These are phyloP conservation scores for Arachis stenosperma DNA, from an alignment of 306 rosid genomes.

Conservation along the genomic window DNA sequence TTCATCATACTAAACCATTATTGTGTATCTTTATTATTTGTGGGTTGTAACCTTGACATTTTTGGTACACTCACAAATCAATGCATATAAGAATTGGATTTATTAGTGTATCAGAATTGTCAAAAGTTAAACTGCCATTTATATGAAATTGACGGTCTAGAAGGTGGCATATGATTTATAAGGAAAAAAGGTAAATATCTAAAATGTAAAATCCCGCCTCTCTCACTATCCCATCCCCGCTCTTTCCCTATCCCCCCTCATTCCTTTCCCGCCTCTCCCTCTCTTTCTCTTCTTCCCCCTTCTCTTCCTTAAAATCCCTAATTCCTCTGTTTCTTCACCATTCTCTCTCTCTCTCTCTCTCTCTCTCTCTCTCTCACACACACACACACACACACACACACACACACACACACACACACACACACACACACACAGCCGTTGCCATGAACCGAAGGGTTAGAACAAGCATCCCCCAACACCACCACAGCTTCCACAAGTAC, in stretches of 20 bases:
- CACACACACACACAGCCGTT: neutral
- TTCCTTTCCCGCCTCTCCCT: slow-evolving; percentile 28
- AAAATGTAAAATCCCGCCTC: slow-evolving; percentile 45
- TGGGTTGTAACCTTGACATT: neutral
- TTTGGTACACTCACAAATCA: too few relatives aligned
- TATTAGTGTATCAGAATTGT: too few relatives aligned
- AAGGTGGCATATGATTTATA: neutral
- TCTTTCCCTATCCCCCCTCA: slow-evolving; percentile 13
- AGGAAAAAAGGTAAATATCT: neutral
- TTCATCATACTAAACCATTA: too few relatives aligned
- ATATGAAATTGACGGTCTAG: neutral
- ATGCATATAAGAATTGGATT: too few relatives aligned
- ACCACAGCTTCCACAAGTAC: neutral
- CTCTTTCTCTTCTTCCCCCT: too few relatives aligned
- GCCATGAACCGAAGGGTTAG: slow-evolving; percentile 65
- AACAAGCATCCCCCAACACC: slow-evolving; percentile 39
- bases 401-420: neutral
- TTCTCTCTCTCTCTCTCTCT: neutral
- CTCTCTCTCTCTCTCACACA: neutral
- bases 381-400: neutral
- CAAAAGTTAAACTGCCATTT: too few relatives aligned
- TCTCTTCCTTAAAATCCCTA: too few relatives aligned
- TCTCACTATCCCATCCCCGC: slow-evolving; percentile 40
- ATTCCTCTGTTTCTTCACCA: neutral
- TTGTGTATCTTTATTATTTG: neutral